Conservation (phyloP, 352 stramenopile species). For the Lagenidium giganteum region DNA sequence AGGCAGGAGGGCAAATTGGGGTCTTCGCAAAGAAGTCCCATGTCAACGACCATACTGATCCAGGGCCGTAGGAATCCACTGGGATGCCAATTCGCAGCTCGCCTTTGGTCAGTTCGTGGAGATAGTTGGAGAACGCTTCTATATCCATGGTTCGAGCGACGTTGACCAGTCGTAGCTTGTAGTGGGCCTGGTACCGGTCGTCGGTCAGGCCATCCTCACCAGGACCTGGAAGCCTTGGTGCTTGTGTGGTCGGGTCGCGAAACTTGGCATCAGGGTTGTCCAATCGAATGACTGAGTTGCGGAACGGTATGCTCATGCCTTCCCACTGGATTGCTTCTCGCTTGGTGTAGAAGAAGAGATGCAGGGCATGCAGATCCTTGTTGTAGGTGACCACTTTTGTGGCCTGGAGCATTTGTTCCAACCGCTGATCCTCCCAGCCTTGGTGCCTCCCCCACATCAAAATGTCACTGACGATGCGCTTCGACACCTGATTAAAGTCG, state of each 20-base stretch:
- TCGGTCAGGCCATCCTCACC: background rate
- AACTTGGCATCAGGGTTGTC: slow-evolving; percentile 1
- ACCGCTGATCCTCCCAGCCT: background rate
- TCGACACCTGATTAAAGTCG: slow-evolving; percentile 2
- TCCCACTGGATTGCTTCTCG: background rate
- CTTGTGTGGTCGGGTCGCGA: no score
- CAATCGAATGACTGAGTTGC: background rate
- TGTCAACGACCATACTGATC: slow-evolving; percentile 4
- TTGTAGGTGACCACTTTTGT: slow-evolving; percentile 8
- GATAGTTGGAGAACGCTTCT: background rate
- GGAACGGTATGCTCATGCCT: slow-evolving; percentile 1
- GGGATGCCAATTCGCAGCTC: slow-evolving; percentile 1
- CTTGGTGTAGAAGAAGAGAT: slow-evolving; percentile 9
- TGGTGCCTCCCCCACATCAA: background rate
- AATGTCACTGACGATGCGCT: background rate
- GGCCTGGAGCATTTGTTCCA: background rate
- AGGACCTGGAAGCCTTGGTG: background rate
- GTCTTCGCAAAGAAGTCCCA: slow-evolving; percentile 4
- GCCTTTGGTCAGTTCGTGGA: background rate
- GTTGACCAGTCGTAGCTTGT: slow-evolving; percentile 3
- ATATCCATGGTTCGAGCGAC: background rate
- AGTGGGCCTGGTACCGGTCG: slow-evolving; percentile 6
- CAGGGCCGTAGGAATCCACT: slow-evolving; percentile 6
- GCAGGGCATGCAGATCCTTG: background rate
- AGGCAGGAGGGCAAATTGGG: background rate